Percentiles rank a stretch among this genome's conserved stretches.
Evolutionary conservation across 106 monocot genomes (phyloP).

Genomic region (Triglochin maritima): DNA sequence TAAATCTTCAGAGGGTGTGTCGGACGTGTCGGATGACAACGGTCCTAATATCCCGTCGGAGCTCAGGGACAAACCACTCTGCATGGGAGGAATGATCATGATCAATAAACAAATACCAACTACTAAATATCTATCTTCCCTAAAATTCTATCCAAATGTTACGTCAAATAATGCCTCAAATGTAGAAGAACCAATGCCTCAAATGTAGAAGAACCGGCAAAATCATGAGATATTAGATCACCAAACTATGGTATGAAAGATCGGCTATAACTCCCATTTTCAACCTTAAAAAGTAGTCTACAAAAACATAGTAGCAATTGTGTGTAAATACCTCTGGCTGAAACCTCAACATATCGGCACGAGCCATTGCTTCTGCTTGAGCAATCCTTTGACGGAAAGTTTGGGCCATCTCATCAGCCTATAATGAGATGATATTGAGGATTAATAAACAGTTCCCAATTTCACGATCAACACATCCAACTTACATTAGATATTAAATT

Average conservation of each 20-base stretch:
- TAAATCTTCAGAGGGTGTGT: constrained; percentile 42
- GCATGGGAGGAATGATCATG: constrained; percentile 5
- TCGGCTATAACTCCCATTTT: too few species aligned
- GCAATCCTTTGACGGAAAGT: constrained; percentile 93
- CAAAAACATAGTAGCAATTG: not conserved
- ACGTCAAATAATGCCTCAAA: not conserved
- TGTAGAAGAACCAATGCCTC: not conserved
- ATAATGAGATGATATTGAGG: not conserved
- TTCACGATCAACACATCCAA: too few species aligned
- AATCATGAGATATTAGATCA: not conserved
- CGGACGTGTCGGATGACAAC: constrained; percentile 44
- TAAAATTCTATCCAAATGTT: not conserved
- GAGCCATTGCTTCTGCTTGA: constrained; percentile 98
- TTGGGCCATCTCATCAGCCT: constrained; percentile 99
- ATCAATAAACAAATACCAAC: not conserved
- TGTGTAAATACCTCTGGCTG: constrained; percentile 73
- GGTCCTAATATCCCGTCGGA: constrained; percentile 79
- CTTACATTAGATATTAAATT: too few species aligned
- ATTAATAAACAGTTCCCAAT: not conserved
- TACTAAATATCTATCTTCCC: not conserved
- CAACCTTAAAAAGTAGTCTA: not conserved
- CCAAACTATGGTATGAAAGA: not conserved
- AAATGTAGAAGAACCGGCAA: not conserved
- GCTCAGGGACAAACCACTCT: constrained; percentile 88
- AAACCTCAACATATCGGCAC: constrained; percentile 97